Evolutionary conservation across 345 rosid species (phyloP).

Genomic region (Linum usitatissimum): DNA sequence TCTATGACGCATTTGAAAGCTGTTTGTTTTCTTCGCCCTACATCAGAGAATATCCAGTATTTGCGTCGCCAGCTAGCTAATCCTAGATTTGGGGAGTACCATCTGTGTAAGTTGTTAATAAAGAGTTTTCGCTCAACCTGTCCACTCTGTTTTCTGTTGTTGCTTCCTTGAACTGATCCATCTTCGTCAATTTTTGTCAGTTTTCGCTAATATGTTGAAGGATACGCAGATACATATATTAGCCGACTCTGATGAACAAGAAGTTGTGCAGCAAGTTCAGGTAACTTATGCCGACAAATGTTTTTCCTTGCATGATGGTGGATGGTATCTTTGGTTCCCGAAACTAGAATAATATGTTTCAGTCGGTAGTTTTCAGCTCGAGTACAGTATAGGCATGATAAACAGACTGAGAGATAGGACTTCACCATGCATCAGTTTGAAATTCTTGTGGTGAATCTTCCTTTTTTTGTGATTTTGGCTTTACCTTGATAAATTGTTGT

Average conservation of each 20-base stretch:
- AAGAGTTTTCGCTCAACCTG: background rate
- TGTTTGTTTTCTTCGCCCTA: slow-evolving; percentile 78
- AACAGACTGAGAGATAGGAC: background rate
- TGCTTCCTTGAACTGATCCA: background rate
- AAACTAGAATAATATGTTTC: background rate
- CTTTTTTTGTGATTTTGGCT: background rate
- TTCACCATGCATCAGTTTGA: background rate
- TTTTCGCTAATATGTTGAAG: slow-evolving; percentile 91
- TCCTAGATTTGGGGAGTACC: slow-evolving; percentile 90
- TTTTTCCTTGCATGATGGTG: background rate
- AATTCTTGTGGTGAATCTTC: background rate
- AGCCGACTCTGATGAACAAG: slow-evolving; percentile 98
- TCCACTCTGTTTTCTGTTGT: background rate
- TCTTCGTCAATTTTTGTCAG: slow-evolving; percentile 29
- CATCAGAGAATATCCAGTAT: slow-evolving; percentile 74
- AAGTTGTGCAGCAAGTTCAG: slow-evolving; percentile 95
- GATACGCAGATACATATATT: slow-evolving; percentile 94
- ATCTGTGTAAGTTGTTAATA: slow-evolving; percentile 45
- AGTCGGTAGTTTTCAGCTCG: background rate
- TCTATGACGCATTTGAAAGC: slow-evolving; percentile 95
- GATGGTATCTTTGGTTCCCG: background rate
- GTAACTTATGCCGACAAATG: slow-evolving; percentile 17
- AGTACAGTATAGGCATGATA: background rate
- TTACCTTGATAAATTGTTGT: background rate
- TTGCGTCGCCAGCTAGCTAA: slow-evolving; percentile 66